Percentiles rank a stretch among this genome's conserved stretches.
Conservation (phyloP, 148 eudicot species). For the Cornus suecica region DNA sequence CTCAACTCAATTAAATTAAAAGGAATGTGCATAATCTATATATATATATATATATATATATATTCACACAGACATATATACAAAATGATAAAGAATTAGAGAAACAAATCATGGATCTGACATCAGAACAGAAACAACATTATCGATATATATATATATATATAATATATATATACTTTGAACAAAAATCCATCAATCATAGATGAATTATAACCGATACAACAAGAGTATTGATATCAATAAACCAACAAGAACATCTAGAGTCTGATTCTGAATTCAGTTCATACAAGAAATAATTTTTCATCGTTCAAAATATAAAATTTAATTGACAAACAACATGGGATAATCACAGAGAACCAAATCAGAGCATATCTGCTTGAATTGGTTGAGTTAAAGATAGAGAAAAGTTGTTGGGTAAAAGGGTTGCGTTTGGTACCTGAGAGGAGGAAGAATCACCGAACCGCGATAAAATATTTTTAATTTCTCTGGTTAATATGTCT, state of each 20-base stretch:
- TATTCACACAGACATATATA: neutral
- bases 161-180: neutral
- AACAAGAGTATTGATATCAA: neutral
- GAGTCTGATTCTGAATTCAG: neutral
- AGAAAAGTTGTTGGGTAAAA: neutral
- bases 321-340: neutral
- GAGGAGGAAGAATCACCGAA: conserved; percentile 11
- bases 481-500: neutral
- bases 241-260: neutral
- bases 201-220: neutral
- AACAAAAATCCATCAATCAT: neutral
- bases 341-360: neutral
- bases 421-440: conserved; percentile 3
- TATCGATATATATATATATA: no score
- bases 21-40: neutral
- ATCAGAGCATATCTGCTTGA: neutral
- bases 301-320: neutral
- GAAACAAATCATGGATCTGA: conserved; percentile 1
- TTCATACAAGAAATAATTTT: no score
- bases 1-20: neutral
- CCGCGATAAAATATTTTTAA: neutral
- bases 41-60: no score
- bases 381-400: neutral
- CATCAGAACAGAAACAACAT: neutral
- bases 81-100: neutral